Evolutionary conservation across 768 basidiomycete genomes (phyloP), one percentile per base, ranked within the genome.

Genomic region (Trametes maxima): DNA sequence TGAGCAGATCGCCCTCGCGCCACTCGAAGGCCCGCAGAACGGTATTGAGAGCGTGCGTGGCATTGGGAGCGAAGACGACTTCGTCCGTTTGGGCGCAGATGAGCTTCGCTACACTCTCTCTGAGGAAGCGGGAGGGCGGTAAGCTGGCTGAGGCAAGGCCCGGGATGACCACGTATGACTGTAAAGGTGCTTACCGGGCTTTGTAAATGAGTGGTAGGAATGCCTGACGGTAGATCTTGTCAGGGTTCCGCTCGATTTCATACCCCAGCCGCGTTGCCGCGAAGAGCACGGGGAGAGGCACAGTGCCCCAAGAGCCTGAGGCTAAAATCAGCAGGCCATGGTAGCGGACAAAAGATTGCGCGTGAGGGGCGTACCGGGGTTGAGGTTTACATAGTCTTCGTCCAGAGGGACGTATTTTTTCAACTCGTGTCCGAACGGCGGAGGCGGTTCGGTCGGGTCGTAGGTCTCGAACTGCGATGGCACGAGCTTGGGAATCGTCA

Each of bases 1-100:
- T 73, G 54, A 94, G 78, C 11, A 89, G 74, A 71, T 94, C 92
- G 0, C 82, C 85, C 50, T 82, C 70, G 42, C 81, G 76, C 89
- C 88, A 92, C 36, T 80, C 75, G 35, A 94, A 77, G 59, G 90
- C 91, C 48, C 80, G 75, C 36, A 91, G 69, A 51, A 94, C 75
- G 12, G 85, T 89, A 64, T 86, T 85, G 37, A 94, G 65, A 2
- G 84, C 89, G 63, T 83, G 79, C 0, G 86, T 86, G 0, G 88
- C 81, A 65, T 90, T 90, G 0, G 80, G 73, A 0, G 86, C 81
- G 25, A 82, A 65, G 14, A 88, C 84, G 21, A 82, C 75, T 66
- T 89, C 88, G 47, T 87, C 81, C 0, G 80, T 68, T 0, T 80
- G 78, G 24, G 81, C 82, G 13, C 85, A 78, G 19, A 89, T 73